Percentiles rank a stretch among this genome's conserved stretches.
These are phyloP conservation scores for Chrysosporium queenslandicum DNA, from an alignment of 2,329 filamentous ascomycete species.

Conservation along the genomic window DNA sequence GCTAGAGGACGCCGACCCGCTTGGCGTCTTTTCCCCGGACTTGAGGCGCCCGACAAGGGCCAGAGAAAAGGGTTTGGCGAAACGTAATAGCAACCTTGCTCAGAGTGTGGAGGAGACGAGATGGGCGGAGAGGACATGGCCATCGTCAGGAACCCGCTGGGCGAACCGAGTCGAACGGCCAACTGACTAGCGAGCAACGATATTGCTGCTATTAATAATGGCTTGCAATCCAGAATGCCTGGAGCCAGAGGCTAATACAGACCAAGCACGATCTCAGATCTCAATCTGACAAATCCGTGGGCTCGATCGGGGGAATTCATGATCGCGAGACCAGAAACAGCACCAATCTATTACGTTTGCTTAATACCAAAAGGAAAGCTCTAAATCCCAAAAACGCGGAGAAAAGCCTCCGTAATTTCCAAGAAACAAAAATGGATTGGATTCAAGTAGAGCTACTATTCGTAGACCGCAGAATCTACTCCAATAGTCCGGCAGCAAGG, in stretches of 20 bases:
- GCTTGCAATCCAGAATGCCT: neutral
- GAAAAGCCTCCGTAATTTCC: neutral
- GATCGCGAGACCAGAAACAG: too few relatives aligned
- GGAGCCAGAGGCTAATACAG: neutral
- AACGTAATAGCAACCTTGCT: neutral
- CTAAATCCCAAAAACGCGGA: neutral
- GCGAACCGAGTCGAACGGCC: too few relatives aligned
- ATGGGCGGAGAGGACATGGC: too few relatives aligned
- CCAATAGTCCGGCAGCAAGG: constrained; percentile 37
- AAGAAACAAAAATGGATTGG: neutral
- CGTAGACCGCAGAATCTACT: constrained; percentile 16
- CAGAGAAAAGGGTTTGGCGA: neutral
- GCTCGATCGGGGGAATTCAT: too few relatives aligned
- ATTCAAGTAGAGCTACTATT: neutral
- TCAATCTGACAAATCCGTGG: neutral
- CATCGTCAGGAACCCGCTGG: neutral
- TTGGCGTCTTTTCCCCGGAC: constrained; percentile 3
- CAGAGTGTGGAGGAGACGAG: neutral
- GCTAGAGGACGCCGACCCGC: constrained; percentile 2
- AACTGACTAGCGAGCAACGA: too few relatives aligned
- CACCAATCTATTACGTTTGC: too few relatives aligned
- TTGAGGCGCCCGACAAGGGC: neutral
- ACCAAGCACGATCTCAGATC: neutral
- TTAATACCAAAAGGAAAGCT: too few relatives aligned
- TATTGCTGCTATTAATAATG: neutral